These are phyloP conservation scores for Tylopilus intermedius DNA, from an alignment of 768 basidiomycete genomes.

Conservation along the genomic window DNA sequence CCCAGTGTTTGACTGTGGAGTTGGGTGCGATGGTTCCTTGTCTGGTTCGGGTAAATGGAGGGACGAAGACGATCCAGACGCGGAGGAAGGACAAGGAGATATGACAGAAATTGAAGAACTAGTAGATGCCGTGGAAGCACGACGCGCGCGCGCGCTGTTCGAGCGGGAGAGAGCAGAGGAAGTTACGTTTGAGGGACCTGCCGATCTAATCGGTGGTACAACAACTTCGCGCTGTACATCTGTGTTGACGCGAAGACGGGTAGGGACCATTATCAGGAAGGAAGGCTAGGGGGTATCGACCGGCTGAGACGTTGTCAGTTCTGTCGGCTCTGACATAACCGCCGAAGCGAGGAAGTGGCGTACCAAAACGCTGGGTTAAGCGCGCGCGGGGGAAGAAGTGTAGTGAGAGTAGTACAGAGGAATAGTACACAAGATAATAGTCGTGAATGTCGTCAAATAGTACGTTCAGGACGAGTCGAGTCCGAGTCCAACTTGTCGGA, in stretches of 20 bases:
- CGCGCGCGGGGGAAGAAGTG: too few relatives aligned
- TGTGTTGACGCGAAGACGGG: conserved; percentile 47
- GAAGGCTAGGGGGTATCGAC: conserved; percentile 1
- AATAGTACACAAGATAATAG: conserved; percentile 22
- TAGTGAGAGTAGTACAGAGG: conserved; percentile 7
- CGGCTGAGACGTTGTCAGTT: conserved; percentile 1
- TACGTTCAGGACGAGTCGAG: not conserved
- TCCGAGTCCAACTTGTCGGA: not conserved
- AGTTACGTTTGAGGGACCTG: conserved; percentile 29
- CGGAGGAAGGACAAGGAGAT: conserved; percentile 46
- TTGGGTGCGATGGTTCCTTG: conserved; percentile 28
- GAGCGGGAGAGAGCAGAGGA: conserved; percentile 15
- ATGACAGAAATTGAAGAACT: conserved; percentile 52
- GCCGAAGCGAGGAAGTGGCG: not conserved
- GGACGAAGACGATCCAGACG: conserved; percentile 48
- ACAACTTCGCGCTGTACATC: conserved; percentile 33
- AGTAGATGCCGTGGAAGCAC: conserved; percentile 52
- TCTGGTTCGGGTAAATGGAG: conserved; percentile 36
- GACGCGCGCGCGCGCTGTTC: conserved; percentile 36
- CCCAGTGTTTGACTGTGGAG: conserved; percentile 23
- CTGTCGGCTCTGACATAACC: conserved; percentile 3
- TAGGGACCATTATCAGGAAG: conserved; percentile 36
- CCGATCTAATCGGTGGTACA: conserved; percentile 30
- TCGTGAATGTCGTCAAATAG: conserved; percentile 27
- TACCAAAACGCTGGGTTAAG: conserved; percentile 6